Base-by-base conservation (phyloP, 768 basidiomycete genomes). In the Jaapia argillacea region DNA sequence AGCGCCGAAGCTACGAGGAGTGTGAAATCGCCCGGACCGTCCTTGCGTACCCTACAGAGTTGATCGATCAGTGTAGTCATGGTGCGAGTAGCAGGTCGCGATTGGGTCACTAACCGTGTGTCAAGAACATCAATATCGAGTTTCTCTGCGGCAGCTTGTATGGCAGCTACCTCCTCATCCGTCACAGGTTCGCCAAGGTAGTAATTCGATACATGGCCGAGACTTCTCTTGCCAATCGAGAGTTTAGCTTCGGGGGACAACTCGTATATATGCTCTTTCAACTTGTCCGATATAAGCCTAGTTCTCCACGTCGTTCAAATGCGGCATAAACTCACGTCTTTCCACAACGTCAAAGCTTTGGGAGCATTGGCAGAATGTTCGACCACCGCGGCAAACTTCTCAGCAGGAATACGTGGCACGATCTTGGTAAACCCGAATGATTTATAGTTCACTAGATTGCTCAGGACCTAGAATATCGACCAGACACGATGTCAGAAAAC, bases 351-450 rank as follows among this genome's bases (percentile, higher is more conserved):
- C 14, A 70, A 42, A 1, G 81, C 79, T 39, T 72, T 66, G 1
- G 68, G 52, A 3, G 72, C 68, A 48, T 82, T 81, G 6, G 65
- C 63, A n/a, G 84, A 87, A 5, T 69, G 65, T 16, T 66, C 59
- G 14, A 90, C 67, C 25, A 84, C 75, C 4, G 66, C 68, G 31
- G 70, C 73, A 54, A 93, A 89, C 51, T 75, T 78, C 13, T 65
- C 69, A 20, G 68, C 53, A 2, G 75, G 53, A 37, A 85, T 53
- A 18, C 90, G 81, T 18, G 90, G 88, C 39, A 89, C 56, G 51
- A 93, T 83, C 65, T 93, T 92, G 35, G 84, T 85, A 54, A 83
- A 85, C 1, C 89, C 89, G 48, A 92, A 92, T 2, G 70, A 74
- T 57, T 77, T 85, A 63, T 79, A 89, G 61, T 90, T 90, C 20